These are phyloP conservation scores for Phytopythium litorale DNA, from an alignment of 352 stramenopile species.

Conservation along the genomic window DNA sequence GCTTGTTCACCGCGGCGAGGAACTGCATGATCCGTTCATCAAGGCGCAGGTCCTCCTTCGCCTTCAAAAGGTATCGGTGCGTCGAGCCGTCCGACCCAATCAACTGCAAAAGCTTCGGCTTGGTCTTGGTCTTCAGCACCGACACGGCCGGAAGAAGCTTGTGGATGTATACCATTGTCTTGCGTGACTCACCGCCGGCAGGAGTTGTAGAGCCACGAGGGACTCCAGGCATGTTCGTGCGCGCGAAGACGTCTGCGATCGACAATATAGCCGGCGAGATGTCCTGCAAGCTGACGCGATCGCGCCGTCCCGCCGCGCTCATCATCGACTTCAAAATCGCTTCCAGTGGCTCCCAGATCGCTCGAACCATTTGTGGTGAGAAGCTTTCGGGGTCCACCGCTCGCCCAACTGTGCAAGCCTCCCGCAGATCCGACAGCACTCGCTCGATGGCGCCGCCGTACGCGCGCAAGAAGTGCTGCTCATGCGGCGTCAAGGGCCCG, in stretches of 20 bases:
- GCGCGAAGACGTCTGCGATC: slow-evolving; percentile 29
- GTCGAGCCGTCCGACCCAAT: slow-evolving; percentile 64
- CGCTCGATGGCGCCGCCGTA: slow-evolving; percentile 51
- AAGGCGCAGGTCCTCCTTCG: slow-evolving; percentile 83
- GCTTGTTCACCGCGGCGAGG: slow-evolving; percentile 64
- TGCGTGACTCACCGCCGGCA: neutral
- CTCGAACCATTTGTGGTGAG: slow-evolving; percentile 14
- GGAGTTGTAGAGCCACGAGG: slow-evolving; percentile 7
- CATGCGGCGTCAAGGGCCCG: slow-evolving; percentile 51
- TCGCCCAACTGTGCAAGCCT: neutral
- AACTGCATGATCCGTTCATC: slow-evolving; percentile 92
- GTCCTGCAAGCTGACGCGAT: slow-evolving; percentile 56
- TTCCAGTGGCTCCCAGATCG: slow-evolving; percentile 68
- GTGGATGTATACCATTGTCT: slow-evolving; percentile 19
- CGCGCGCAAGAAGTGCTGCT: slow-evolving; percentile 65
- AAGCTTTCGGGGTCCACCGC: neutral
- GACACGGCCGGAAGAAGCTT: slow-evolving; percentile 22
- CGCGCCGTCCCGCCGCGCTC: slow-evolving; percentile 31
- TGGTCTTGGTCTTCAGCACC: slow-evolving; percentile 80
- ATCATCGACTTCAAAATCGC: slow-evolving; percentile 65
- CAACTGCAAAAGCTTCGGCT: slow-evolving; percentile 82
- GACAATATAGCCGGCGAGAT: slow-evolving; percentile 65
- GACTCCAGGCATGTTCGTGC: slow-evolving; percentile 56
- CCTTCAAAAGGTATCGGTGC: slow-evolving; percentile 86
- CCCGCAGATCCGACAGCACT: slow-evolving; percentile 19